Conservation (phyloP, 441 rosid species). For the Adansonia madagascariensis region DNA sequence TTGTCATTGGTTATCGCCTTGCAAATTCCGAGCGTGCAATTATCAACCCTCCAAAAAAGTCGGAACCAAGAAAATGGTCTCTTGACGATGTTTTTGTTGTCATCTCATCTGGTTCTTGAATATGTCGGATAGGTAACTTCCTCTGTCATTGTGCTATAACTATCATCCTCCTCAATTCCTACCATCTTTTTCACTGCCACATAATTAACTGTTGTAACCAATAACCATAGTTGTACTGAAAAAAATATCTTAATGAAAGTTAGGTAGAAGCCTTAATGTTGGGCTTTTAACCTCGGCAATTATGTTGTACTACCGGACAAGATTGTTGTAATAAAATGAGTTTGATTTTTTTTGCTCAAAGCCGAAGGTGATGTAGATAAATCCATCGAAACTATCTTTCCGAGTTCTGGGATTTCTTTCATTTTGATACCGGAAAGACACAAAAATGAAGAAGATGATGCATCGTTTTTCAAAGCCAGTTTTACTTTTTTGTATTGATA, state of each 20-base stretch:
- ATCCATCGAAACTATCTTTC: neutral
- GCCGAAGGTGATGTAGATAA: neutral
- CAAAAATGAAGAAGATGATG: no score
- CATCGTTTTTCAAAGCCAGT: no score
- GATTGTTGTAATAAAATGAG: neutral
- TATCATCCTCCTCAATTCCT: neutral
- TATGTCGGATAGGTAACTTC: neutral
- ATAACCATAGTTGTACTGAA: conserved; percentile 7
- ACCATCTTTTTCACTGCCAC: neutral
- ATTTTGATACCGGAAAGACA: no score
- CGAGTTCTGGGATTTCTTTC: no score
- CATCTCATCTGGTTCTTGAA: conserved; percentile 50
- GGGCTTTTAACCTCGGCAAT: neutral
- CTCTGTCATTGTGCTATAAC: neutral
- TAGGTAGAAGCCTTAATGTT: neutral
- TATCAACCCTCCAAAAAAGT: conserved; percentile 71
- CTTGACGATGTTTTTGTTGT: conserved; percentile 84
- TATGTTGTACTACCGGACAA: neutral
- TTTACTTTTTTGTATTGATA: no score
- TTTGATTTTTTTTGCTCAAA: neutral
- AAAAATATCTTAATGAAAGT: neutral
- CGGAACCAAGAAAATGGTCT: conserved; percentile 71
- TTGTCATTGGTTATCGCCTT: conserved; percentile 77
- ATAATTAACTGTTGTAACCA: neutral
- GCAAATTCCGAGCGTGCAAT: conserved; percentile 56